phyloP scores from a whole-genome alignment of 768 basidiomycete species.

The Austroboletus festivus region DNA sequence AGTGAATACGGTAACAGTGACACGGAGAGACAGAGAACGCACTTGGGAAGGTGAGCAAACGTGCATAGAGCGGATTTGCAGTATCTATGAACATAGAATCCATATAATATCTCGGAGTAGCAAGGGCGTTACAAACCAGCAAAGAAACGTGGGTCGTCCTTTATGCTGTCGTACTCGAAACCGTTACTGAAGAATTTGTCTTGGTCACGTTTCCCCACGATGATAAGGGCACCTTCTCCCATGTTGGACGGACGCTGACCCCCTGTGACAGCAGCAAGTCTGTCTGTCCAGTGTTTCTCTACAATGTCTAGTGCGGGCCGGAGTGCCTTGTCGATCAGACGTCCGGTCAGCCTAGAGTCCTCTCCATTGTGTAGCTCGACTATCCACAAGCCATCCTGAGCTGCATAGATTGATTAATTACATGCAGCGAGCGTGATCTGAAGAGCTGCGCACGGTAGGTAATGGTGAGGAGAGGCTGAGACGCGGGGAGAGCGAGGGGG shows the following conservation, averaged over 20 bases:
- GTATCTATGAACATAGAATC: slow-evolving; percentile 57
- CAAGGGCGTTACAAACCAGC: slow-evolving; percentile 41
- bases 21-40: slow-evolving; percentile 21
- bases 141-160: slow-evolving; percentile 60
- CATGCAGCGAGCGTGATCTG: background rate
- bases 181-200: slow-evolving; percentile 92
- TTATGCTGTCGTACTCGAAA: slow-evolving; percentile 56
- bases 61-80: slow-evolving; percentile 68
- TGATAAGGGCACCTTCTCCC: slow-evolving; percentile 69
- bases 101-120: slow-evolving; percentile 3
- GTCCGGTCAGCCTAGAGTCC: slow-evolving; percentile 65
- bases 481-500: slow-evolving; percentile 47
- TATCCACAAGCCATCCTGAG: slow-evolving; percentile 63
- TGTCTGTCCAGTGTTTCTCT: slow-evolving; percentile 66
- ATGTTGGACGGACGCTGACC: slow-evolving; percentile 30
- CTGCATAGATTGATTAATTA: background rate
- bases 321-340: slow-evolving; percentile 56
- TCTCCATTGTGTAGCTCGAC: slow-evolving; percentile 78
- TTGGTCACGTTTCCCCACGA: slow-evolving; percentile 70
- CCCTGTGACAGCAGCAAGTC: slow-evolving; percentile 43
- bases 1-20: slow-evolving; percentile 1
- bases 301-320: slow-evolving; percentile 70
- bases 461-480: slow-evolving; percentile 58
- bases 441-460: slow-evolving; percentile 51
- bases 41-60: slow-evolving; percentile 79